Evolutionary conservation across 2,329 filamentous ascomycete species (phyloP), one percentile per base, ranked within the genome.

Genomic region (Mycocentrospora acerina): DNA sequence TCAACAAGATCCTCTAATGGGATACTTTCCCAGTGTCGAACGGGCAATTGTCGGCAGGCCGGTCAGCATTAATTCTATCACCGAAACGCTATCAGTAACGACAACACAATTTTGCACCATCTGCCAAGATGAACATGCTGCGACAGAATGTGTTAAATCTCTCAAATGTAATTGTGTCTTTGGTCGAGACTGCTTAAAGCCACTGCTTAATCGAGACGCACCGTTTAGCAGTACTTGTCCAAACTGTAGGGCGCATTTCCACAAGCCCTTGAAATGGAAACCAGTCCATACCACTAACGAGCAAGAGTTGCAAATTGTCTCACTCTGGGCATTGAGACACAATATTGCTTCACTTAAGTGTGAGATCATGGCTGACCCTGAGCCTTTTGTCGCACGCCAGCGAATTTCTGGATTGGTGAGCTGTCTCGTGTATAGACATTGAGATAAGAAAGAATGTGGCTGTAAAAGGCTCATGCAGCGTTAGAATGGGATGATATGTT

Each of bases 221-320:
- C 33, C 41, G 4, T 44, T 32, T 14, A 44, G 40, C 19, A 35
- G 39, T 16, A 13, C 32, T 13, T 44, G 41, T 16, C 41, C 41
- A 17, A 44, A 44, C 26, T 44, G 41, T 16, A 32, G 41, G 11
- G 32, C 28, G 6, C 28, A 19, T 13, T 32, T 44, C n/a, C 41
- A 44, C 22, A 29, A 44, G 25, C 41, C 41, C 4, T 34, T 40
- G 29, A 10, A 34, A 18, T 44, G 36, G 41, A 11, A 18, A 14
- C 29, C 28, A 10, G 11, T 37, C 17, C 26, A 29, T 14, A 19
- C 28, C 7, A 29, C 14, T 16, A 19, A 14, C 12, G 27, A 32
- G 15, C 10, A 22, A 32, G 29, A 41, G 17, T n/a, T 34, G 14
- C 35, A 17, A 13, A 13, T 37, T n/a, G 32, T 32, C 4, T 24